Base-by-base conservation (phyloP, 2,329 filamentous ascomycete species). In the Phyllosticta ampelicida region DNA sequence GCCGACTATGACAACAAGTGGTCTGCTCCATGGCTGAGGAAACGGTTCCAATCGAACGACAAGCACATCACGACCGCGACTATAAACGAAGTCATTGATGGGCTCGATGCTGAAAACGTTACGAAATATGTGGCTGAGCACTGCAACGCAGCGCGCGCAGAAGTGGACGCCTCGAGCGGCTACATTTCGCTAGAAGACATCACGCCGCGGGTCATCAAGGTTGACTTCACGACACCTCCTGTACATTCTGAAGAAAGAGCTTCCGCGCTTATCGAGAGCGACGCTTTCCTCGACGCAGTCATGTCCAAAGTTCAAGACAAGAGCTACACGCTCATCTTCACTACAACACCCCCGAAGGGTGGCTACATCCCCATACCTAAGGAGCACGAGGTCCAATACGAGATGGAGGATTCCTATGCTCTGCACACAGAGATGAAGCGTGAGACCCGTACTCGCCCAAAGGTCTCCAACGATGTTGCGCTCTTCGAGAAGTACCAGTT, bases 401-500 rank as follows among this genome's bases (percentile, higher is more conserved):
- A 89, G 63, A 78, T 81, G 71, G 77, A 83, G 54, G 75, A 84
- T 51, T 77, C 84, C 3, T 86, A 87, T 66, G 54, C 72, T 79
- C 11, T 68, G 87, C 54, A 87, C 87, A 82, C 84, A 70, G 88
- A 92, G 62, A 73, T 94, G 63, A 94, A 89, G 80, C 82, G 90
- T 63, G 79, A 83, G 63, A 71, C 79, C 59, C 70, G 65, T 23
- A 63, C 71, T 18, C 63, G 74, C 54, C 62, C 60, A 53, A 65
- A 64, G 51, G 66, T 61, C 6, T 62, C 61, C 1, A 28, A 59
- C 4, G 60, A 70, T 51, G 66, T 66, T 18, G 71, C 65, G 20
- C 73, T 95, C 50, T 97, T 99, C 66, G 87, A 95, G 74, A 90
- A 88, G 72, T 99, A 99, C 72, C 87, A 96, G 70, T 97, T 91